A percentile compares a stretch with the other conserved stretches of the same genome.
phyloP scores from a whole-genome alignment of 2,329 filamentous ascomycete species.

The Trichophyton mentagrophytes region DNA sequence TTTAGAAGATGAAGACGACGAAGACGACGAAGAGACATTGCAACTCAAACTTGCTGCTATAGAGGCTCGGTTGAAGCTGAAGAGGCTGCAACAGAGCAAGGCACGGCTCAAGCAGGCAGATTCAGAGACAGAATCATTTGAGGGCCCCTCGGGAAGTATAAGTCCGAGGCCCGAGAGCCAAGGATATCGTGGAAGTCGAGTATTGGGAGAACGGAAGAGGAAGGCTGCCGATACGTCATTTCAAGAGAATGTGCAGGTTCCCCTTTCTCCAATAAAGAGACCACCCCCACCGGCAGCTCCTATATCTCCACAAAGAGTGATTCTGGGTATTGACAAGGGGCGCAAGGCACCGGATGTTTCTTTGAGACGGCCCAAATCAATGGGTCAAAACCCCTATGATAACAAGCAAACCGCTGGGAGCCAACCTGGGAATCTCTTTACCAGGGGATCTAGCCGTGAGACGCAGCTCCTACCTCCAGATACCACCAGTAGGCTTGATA shows the following conservation, averaged over 20 bases:
- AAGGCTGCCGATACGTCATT: conserved; percentile 12
- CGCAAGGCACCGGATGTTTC: conserved; percentile 70
- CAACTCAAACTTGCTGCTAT: conserved; percentile 79
- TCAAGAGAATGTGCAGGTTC: conserved; percentile 52
- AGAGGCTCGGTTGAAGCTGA: conserved; percentile 73
- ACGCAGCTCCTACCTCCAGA: neutral
- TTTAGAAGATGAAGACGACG: conserved; percentile 25
- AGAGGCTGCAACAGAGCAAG: conserved; percentile 60
- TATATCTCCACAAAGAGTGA: conserved; percentile 63
- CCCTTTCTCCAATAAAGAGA: conserved; percentile 53
- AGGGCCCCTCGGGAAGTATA: conserved; percentile 5
- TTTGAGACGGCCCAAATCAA: conserved; percentile 52
- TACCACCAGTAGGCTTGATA: conserved; percentile 6
- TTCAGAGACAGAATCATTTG: conserved; percentile 15
- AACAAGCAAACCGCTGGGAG: neutral
- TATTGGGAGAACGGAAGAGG: conserved; percentile 13
- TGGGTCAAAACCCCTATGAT: neutral
- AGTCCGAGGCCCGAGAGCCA: neutral
- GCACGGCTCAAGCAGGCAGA: conserved; percentile 29
- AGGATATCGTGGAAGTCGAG: conserved; percentile 9
- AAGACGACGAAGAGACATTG: conserved; percentile 77
- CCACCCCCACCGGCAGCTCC: conserved; percentile 39
- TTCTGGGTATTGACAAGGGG: conserved; percentile 83
- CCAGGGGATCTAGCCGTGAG: neutral
- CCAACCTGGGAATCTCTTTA: neutral